phyloP scores from a whole-genome alignment of 2,329 filamentous ascomycete species.

The Eutypella sp. region DNA sequence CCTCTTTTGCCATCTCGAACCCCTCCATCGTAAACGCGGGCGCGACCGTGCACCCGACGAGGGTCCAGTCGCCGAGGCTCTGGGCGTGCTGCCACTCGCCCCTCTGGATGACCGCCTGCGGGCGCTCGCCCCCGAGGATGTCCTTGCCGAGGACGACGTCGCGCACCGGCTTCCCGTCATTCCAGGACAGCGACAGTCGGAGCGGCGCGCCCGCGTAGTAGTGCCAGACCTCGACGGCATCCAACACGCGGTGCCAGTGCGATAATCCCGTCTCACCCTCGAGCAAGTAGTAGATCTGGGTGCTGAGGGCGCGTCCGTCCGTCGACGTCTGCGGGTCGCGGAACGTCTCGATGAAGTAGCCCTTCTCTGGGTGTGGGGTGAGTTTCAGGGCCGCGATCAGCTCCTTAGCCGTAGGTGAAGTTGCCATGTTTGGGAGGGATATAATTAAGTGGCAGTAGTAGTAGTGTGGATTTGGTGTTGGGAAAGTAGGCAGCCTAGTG shows the following conservation, averaged over 20 bases:
- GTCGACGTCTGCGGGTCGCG: constrained; percentile 27
- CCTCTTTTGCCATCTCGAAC: constrained; percentile 22
- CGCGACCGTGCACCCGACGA: constrained; percentile 33
- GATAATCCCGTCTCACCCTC: constrained; percentile 38
- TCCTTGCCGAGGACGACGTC: constrained; percentile 35
- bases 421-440: constrained; percentile 15
- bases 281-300: constrained; percentile 49
- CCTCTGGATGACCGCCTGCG: constrained; percentile 36
- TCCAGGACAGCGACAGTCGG: constrained; percentile 34
- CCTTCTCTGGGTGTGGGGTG: constrained; percentile 41
- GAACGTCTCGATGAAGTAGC: constrained; percentile 44
- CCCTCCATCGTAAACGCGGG: constrained; percentile 21
- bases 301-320: constrained; percentile 36
- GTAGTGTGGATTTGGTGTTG: neutral
- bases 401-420: constrained; percentile 33
- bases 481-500: no score
- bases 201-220: constrained; percentile 48
- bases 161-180: constrained; percentile 36
- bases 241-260: constrained; percentile 43
- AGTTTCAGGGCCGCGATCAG: constrained; percentile 39
- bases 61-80: constrained; percentile 41
- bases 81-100: constrained; percentile 43
- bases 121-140: constrained; percentile 32
- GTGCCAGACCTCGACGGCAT: constrained; percentile 47
- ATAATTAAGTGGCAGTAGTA: neutral